Percentiles rank a stretch among this genome's conserved stretches.
phyloP scores from a whole-genome alignment of 768 basidiomycete species.

The Lactifluus volemus region DNA sequence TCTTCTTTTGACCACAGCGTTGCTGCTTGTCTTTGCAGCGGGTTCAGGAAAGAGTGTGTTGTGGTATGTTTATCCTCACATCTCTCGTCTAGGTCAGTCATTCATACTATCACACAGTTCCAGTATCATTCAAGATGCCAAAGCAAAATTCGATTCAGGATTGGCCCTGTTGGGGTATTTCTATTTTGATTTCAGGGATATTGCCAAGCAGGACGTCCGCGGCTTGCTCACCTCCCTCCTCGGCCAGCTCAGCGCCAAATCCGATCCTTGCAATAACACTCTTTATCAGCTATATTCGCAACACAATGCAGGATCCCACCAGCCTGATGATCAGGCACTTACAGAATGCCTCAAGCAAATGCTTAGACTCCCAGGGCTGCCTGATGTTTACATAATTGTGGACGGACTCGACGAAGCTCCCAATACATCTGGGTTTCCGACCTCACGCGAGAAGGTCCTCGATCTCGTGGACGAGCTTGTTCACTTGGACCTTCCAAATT shows the following conservation, averaged over 20 bases:
- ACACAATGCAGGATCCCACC: background rate
- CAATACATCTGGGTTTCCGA: background rate
- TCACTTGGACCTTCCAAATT: background rate
- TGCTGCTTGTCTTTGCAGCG: background rate
- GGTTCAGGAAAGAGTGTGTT: background rate
- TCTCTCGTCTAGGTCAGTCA: accelerated
- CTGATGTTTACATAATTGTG: background rate
- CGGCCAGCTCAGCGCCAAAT: background rate
- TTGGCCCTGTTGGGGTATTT: background rate
- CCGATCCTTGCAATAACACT: background rate
- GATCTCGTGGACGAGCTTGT: background rate
- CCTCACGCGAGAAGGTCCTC: background rate
- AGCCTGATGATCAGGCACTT: background rate
- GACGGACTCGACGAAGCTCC: constrained; percentile 9
- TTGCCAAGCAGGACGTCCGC: background rate
- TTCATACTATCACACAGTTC: background rate
- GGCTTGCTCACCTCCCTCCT: background rate
- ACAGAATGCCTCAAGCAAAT: background rate
- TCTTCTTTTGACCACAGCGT: too few species aligned
- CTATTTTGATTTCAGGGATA: background rate
- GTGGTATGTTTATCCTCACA: background rate
- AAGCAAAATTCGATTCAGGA: background rate
- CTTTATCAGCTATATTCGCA: background rate
- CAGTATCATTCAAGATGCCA: background rate
- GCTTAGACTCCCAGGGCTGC: background rate